phyloP scores from a whole-genome alignment of 257 asterid genomes.

The Buddleja alternifolia region DNA sequence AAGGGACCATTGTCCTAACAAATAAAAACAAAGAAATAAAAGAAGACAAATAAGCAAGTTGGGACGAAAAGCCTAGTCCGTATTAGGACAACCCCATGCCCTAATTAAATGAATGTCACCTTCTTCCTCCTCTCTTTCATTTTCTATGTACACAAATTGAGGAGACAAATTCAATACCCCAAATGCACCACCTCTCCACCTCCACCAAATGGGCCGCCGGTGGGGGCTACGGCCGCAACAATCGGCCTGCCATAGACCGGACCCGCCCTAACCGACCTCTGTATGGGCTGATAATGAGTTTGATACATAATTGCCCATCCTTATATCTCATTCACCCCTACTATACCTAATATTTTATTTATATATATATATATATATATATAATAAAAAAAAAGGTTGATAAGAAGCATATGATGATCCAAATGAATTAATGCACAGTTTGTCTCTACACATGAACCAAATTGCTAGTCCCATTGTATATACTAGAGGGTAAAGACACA shows the following conservation, averaged over 20 bases:
- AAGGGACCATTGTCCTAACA: constrained; percentile 31
- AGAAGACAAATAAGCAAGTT: constrained; percentile 28
- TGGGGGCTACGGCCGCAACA: constrained; percentile 24
- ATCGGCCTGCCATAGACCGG: not conserved
- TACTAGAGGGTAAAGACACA: too few relatives aligned
- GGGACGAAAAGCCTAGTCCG: constrained; percentile 21
- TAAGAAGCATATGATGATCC: not conserved
- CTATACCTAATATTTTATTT: not conserved
- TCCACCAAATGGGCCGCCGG: constrained; percentile 11
- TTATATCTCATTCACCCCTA: not conserved
- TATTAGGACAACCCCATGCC: constrained; percentile 39
- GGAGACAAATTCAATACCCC: constrained; percentile 33
- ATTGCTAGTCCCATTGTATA: constrained; percentile 2
- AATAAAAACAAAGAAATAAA: not conserved
- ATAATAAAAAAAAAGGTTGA: not conserved
- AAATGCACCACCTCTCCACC: constrained; percentile 18
- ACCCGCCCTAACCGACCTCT: not conserved
- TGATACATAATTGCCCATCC: constrained; percentile 20
- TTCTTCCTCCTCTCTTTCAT: not conserved
- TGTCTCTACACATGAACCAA: constrained; percentile 3
- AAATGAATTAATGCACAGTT: constrained; percentile 10
- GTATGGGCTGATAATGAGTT: not conserved
- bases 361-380: not conserved
- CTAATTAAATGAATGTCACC: constrained; percentile 34
- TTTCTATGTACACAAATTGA: constrained; percentile 12